phyloP scores from a whole-genome alignment of 192 early-diverging fungal species.

The Spizellomyces punctatus region DNA sequence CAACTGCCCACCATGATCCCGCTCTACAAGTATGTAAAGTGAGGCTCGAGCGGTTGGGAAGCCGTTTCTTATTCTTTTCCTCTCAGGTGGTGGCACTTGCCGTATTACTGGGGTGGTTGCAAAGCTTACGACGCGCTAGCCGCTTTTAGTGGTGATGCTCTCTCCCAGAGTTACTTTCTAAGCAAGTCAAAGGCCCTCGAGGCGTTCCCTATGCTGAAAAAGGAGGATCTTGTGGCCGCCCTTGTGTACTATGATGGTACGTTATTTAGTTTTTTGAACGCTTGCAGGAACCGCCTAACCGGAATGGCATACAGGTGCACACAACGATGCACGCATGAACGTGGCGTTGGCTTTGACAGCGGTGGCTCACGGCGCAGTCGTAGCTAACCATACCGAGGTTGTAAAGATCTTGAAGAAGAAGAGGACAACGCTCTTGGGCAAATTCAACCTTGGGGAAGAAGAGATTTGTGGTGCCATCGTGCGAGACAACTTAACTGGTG shows the following conservation, averaged over 20 bases:
- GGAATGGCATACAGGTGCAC: conserved; percentile 65
- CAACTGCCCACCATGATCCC: conserved; percentile 95
- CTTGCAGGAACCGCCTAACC: not conserved
- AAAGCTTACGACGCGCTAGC: conserved; percentile 93
- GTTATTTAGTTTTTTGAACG: not conserved
- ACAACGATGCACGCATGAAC: conserved; percentile 98
- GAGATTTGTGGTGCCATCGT: conserved; percentile 80
- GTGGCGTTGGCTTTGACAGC: conserved; percentile 91
- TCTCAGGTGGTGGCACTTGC: conserved; percentile 90
- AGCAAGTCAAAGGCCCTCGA: conserved; percentile 79
- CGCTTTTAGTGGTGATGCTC: conserved; percentile 76
- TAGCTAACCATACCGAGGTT: conserved; percentile 94
- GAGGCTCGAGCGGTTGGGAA: not conserved
- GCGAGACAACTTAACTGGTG: conserved; percentile 82
- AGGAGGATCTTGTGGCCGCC: conserved; percentile 86
- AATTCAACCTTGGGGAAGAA: conserved; percentile 50
- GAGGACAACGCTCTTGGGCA: conserved; percentile 37
- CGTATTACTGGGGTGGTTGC: conserved; percentile 93
- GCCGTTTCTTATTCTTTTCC: not conserved
- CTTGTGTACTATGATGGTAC: conserved; percentile 94
- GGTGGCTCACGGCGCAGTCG: conserved; percentile 83
- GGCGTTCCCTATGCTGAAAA: conserved; percentile 94
- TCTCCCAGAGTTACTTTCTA: conserved; percentile 83
- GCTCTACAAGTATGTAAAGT: conserved; percentile 74
- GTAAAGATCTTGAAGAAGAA: conserved; percentile 73